Evolutionary conservation across 345 rosid genomes (phyloP), one percentile per base, ranked within the genome.

Genomic region (Salix caprea): DNA sequence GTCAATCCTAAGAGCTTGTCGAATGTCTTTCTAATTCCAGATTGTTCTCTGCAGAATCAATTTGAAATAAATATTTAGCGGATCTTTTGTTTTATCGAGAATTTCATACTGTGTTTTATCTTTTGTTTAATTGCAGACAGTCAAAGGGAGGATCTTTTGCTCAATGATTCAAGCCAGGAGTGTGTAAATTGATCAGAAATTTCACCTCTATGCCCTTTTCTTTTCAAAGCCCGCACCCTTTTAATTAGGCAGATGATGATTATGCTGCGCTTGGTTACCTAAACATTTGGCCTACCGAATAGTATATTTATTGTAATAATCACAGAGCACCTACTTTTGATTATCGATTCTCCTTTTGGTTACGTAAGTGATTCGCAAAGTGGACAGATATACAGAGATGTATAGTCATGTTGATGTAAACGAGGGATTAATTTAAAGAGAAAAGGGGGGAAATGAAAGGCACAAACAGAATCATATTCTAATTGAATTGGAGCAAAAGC

Each of bases 401-500:
- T n/a, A n/a, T 8, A 1, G 62, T 2, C 32, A 30, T 2, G 26
- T 56, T 23, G 23, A n/a, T 9, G 28, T 10, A 58, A 9, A n/a
- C 26, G 23, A n/a, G 37, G 3, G 39, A 4, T 0, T 46, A 12
- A 13, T 12, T 46, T 14, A 46, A 12, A 13, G 14, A 14, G 50
- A 21, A 34, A 26, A 42, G 21, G 14, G 39, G 11, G 36, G 19
- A 34, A 58, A 12, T 14, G 8, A 52, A 4, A 1, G 40, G 9
- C 24, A n/a, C 19, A 61, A 21, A 16, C 12, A 52, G 65, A 69
- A 79, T 62, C 67, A 64, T 70, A 34, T 69, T 74, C 34, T 61
- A 44, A 46, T 42, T 58, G 32, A 15, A 70, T 70, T 64, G 67
- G 67, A 61, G 50, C 65, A 54, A 74, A 69, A 46, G 78, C 65